Base-by-base conservation (phyloP, 129 eudicot genomes). In the Helichrysum umbraculigerum region DNA sequence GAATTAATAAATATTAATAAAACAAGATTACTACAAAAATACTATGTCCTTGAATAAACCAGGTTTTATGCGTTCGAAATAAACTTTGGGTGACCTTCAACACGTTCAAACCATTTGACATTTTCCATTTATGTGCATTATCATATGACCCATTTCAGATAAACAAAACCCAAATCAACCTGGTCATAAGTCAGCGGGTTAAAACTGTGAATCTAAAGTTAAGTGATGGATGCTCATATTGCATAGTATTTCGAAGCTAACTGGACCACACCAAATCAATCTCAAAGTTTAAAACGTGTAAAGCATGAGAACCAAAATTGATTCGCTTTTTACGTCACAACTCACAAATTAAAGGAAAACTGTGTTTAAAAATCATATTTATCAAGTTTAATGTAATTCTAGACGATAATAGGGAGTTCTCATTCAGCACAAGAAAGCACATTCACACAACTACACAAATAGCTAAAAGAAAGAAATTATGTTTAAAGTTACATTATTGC, bases 221-320 rank as follows among this genome's bases (percentile, higher is more conserved):
- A 62, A 62, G 39, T 62, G 39, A 62, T 62, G 39, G 14, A 41
- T 41, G 47, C 67, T 62, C 37, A 60, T 60, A 60, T 60, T 8
- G 35, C 61, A n/a, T 56, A 58, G 30, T 6, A 58, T 58, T 20
- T 9, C 30, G 1, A 58, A 58, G 3, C 15, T 58, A 58, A 41
- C 14, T 2, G 47, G 47, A 9, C 47, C 14, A 41, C 47, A 2
- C 14, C 14, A 58, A 58, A 58, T 58, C 63, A 20, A 10, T 19
- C 12, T 20, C 63, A 58, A 14, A 58, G 5, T 4, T 58, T 20
- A 9, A 20, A 20, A 19, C 7, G 20, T 57, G 47, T 8, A 39
- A 8, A 39, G 9, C 47, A 9, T 39, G 47, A 39, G 10, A 39
- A 39, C 47, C 14, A 39, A 39, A 0, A 1, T 25, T 39, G 14